Percentiles rank a stretch among this genome's conserved stretches.
These are phyloP conservation scores for Neobulgaria alba DNA, from an alignment of 2,329 filamentous ascomycete genomes.

Conservation along the genomic window DNA sequence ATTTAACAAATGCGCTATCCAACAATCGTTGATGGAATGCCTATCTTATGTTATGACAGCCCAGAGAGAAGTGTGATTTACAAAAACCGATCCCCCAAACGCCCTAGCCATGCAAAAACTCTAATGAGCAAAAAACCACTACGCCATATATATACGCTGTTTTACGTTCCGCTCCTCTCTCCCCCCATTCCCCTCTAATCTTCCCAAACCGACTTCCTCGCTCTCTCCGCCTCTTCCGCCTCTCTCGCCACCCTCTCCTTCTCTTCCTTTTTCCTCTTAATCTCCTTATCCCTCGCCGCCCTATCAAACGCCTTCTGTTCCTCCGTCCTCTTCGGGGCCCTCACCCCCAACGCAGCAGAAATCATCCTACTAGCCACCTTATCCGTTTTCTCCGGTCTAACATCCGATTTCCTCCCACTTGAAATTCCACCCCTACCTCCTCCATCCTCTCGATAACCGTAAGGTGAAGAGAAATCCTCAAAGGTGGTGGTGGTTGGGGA, in stretches of 20 bases:
- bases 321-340: constrained; percentile 72
- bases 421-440: too few species aligned
- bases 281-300: constrained; percentile 76
- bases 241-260: constrained; percentile 51
- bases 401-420: too few species aligned
- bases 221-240: constrained; percentile 58
- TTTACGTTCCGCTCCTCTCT: too few species aligned
- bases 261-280: constrained; percentile 65
- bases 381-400: constrained; percentile 82
- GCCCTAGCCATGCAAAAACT: too few species aligned
- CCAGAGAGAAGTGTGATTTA: not conserved
- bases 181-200: too few species aligned
- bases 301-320: constrained; percentile 83
- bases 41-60: not conserved
- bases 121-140: too few species aligned
- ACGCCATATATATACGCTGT: too few species aligned
- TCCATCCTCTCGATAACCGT: constrained; percentile 15
- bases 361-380: constrained; percentile 86
- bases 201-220: constrained; percentile 84
- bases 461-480: constrained; percentile 16
- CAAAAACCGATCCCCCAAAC: not conserved
- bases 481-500: constrained; percentile 37
- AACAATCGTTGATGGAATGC: not conserved
- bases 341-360: constrained; percentile 75
- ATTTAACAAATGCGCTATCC: not conserved